Conservation (phyloP, 2,329 filamentous ascomycete species). For the Penicillium verrucosum region DNA sequence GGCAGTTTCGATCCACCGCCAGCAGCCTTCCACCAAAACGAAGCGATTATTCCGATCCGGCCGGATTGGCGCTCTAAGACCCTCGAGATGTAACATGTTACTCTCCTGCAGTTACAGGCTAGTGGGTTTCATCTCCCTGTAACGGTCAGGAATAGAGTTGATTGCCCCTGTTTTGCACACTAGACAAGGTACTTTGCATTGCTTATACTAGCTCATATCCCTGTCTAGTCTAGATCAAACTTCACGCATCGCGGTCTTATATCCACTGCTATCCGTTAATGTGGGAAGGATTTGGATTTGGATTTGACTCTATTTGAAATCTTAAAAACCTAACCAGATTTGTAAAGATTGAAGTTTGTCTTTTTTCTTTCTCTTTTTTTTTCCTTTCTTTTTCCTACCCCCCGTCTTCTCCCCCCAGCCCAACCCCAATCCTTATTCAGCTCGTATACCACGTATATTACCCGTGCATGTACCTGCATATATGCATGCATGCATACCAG, state of each 20-base stretch:
- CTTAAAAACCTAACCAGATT: not conserved
- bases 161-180: not conserved
- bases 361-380: too few relatives aligned
- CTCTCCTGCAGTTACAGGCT: not conserved
- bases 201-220: not conserved
- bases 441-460: conserved; percentile 6
- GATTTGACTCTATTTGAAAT: not conserved
- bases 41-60: conserved; percentile 5
- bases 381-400: not conserved
- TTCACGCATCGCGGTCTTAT: not conserved
- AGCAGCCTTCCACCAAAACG: not conserved
- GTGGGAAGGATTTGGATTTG: not conserved
- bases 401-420: too few relatives aligned
- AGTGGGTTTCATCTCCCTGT: not conserved
- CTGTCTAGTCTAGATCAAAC: not conserved
- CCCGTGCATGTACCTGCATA: conserved; percentile 22
- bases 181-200: not conserved
- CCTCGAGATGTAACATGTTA: not conserved
- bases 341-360: not conserved
- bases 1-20: not conserved
- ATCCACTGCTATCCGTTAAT: not conserved
- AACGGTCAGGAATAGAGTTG: not conserved
- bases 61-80: conserved; percentile 4
- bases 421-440: not conserved
- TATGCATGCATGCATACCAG: conserved; percentile 16